Base-by-base conservation (phyloP, 352 stramenopile genomes). In the Saprolegnia diclina region DNA sequence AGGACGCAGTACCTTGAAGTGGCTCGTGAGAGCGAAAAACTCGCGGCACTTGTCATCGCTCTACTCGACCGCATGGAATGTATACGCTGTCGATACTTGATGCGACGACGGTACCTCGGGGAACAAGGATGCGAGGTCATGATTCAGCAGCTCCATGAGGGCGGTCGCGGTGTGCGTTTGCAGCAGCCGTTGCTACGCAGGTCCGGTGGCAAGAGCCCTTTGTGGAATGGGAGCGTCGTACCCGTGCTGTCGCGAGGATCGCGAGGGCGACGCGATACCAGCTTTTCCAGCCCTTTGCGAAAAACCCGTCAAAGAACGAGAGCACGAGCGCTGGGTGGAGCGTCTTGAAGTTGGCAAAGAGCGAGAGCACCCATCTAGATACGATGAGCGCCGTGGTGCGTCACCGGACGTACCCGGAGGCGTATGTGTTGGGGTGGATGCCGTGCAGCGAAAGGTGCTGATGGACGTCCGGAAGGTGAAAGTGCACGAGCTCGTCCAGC, bases 261-360 rank as follows among this genome's bases (percentile, higher is more conserved):
- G 63, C 63, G 3, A 69, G 63, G 10, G 45, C 45, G 13, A 69
- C 63, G 11, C 63, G 63, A 21, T 62, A 69, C 24, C 53, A 69
- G 22, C 42, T 38, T 61, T 69, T 69, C 63, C 63, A 69, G 0
- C 63, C 63, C 29, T 59, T 69, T 45, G 38, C 22, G 22, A 69
- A 62, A 45, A 69, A 69, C 5, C 53, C 53, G 29, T 69, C 63
- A 46, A 69, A 69, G 45, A 69, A 69, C 18, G 42, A 52, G 32
- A 69, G 45, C 44, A 69, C 63, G 19, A 69, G 42, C 9, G 21
- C 42, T 9, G 63, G 63, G n/a, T 52, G n/a, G 7, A 69, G 46
- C 22, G 45, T 26, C 18, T 69, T 52, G 29, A 59, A 69, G 50
- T 63, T 69, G 19, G 63, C 63, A 46, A 69, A 69, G 13, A 69